Evolutionary conservation across 116 monocot genomes (phyloP).

Genomic region (Dioscorea cayenensis): DNA sequence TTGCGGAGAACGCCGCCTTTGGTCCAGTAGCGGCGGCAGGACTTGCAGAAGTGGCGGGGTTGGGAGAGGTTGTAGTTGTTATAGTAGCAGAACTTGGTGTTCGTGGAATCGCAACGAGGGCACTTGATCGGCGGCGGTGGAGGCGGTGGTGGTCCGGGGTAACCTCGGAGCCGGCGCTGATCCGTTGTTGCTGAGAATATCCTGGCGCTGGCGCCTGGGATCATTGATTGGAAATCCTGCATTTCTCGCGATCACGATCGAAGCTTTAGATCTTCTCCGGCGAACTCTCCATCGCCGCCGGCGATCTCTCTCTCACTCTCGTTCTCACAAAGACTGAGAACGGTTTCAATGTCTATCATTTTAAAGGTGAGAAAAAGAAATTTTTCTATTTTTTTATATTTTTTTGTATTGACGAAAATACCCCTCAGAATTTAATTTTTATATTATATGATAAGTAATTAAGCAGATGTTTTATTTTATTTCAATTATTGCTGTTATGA

Average conservation of each 20-base stretch:
- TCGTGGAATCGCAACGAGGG: neutral
- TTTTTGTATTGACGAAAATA: too few relatives aligned
- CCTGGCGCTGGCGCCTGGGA: neutral
- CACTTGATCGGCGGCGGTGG: neutral
- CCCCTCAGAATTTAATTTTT: too few relatives aligned
- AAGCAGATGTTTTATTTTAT: too few relatives aligned
- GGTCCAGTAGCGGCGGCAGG: neutral
- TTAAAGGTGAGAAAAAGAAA: too few relatives aligned
- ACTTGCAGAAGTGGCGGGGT: constrained; percentile 1
- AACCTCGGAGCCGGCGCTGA: neutral
- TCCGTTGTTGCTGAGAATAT: neutral
- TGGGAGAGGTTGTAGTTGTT: constrained; percentile 2
- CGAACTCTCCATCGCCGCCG: too few relatives aligned
- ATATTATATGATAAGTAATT: too few relatives aligned
- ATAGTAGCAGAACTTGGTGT: constrained; percentile 2
- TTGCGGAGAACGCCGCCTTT: constrained; percentile 1
- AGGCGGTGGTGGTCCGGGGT: neutral
- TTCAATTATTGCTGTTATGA: too few relatives aligned
- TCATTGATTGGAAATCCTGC: neutral
- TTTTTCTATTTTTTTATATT: too few relatives aligned
- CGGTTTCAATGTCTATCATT: too few relatives aligned
- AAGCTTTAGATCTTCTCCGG: too few relatives aligned
- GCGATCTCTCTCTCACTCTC: too few relatives aligned
- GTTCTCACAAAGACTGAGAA: too few relatives aligned
- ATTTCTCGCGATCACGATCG: neutral